Percentiles rank a stretch among this genome's conserved stretches.
phyloP scores from a whole-genome alignment of 2,329 filamentous ascomycete genomes.

The Rhinocladiella similis region DNA sequence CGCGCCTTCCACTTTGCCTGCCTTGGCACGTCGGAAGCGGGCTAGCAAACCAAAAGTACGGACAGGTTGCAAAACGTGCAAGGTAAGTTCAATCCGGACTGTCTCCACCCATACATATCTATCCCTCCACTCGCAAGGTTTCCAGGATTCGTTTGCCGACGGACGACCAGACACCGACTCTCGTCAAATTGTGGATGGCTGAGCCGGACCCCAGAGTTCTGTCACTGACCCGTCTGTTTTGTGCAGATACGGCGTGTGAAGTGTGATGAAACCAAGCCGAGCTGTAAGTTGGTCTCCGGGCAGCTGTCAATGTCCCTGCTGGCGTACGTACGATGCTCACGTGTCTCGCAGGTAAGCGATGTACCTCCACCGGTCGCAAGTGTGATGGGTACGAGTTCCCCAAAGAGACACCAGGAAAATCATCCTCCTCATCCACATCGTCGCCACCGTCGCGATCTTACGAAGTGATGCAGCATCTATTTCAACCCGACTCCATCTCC shows the following conservation, averaged over 20 bases:
- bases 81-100: conserved; percentile 17
- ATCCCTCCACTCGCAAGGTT: background rate
- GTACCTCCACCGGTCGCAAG: conserved; percentile 57
- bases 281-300: conserved; percentile 31
- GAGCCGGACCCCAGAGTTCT: conserved; percentile 3
- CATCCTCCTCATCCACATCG: conserved; percentile 10
- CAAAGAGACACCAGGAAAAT: conserved; percentile 17
- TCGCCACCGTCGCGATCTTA: conserved; percentile 14
- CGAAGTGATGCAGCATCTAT: conserved; percentile 15
- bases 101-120: background rate
- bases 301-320: background rate
- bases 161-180: conserved; percentile 1
- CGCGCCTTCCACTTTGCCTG: conserved; percentile 2
- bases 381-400: conserved; percentile 60
- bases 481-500: conserved; percentile 29
- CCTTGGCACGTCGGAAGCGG: conserved; percentile 19
- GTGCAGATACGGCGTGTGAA: conserved; percentile 41
- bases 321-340: conserved; percentile 15
- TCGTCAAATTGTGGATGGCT: conserved; percentile 9
- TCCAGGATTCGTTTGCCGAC: conserved; percentile 6
- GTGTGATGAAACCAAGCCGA: conserved; percentile 46
- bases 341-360: conserved; percentile 50
- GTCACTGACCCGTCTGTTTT: conserved; percentile 9
- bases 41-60: conserved; percentile 30
- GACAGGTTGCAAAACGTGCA: conserved; percentile 30